Percentiles rank a stretch among this genome's conserved stretches.
These are phyloP conservation scores for Tolypocladium cylindrosporum DNA, from an alignment of 2,329 filamentous ascomycete species.

Conservation along the genomic window DNA sequence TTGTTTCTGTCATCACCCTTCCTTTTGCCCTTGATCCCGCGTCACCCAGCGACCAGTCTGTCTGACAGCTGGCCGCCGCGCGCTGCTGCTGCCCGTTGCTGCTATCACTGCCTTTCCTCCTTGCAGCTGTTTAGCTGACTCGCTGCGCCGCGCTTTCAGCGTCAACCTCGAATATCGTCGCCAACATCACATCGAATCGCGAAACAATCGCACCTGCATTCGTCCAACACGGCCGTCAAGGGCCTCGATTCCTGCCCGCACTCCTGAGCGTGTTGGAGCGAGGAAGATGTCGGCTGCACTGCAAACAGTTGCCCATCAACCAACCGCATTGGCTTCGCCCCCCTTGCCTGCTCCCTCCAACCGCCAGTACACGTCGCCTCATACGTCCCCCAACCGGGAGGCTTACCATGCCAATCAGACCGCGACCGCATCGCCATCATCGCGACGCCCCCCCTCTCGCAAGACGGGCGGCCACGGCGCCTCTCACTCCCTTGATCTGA, in stretches of 20 bases:
- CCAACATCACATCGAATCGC: neutral
- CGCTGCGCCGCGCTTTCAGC: neutral
- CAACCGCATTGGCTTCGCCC: slow-evolving; percentile 37
- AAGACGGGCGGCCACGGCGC: slow-evolving; percentile 41
- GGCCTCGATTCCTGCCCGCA: slow-evolving; percentile 4
- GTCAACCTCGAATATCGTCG: neutral
- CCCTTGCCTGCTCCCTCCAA: slow-evolving; percentile 38
- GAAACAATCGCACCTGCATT: neutral
- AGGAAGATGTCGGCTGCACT: slow-evolving; percentile 43
- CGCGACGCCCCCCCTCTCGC: slow-evolving; percentile 41
- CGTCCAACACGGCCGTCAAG: neutral
- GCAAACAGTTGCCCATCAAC: slow-evolving; percentile 49
- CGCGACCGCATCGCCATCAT: slow-evolving; percentile 37
- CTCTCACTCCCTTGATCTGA: slow-evolving; percentile 22
- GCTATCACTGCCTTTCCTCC: neutral
- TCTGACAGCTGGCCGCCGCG: neutral
- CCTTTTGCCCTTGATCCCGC: neutral
- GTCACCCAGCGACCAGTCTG: neutral
- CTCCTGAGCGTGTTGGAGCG: slow-evolving; percentile 7
- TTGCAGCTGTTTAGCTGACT: neutral
- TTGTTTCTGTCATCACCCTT: neutral
- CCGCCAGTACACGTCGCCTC: slow-evolving; percentile 41
- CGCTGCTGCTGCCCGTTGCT: neutral
- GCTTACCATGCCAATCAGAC: slow-evolving; percentile 45
- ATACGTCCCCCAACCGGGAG: slow-evolving; percentile 43